A percentile compares a stretch with the other conserved stretches of the same genome.
These are phyloP conservation scores for Gracilariopsis chorda DNA, from an alignment of 23 red algal genomes.

Conservation along the genomic window DNA sequence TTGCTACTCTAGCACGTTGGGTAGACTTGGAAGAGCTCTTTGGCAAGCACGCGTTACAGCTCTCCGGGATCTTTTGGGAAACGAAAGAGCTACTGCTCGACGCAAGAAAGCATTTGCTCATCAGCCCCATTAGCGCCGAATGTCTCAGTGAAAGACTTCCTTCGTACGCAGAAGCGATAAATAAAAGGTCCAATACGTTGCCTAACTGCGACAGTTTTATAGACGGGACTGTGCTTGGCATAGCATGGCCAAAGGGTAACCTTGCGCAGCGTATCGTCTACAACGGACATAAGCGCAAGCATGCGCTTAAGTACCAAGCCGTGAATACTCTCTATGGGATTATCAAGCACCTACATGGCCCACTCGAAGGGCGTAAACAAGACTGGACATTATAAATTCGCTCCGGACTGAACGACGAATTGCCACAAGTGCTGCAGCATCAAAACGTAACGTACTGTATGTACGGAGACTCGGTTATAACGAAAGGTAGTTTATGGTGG, in stretches of 20 bases:
- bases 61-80: constrained; percentile 15
- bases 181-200: neutral
- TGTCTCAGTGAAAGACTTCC: neutral
- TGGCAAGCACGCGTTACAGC: neutral
- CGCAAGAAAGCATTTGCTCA: neutral
- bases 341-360: constrained; percentile 18
- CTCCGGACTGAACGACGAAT: neutral
- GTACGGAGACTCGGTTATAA: constrained; percentile 7
- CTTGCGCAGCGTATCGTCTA: neutral
- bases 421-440: neutral
- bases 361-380: constrained; percentile 15
- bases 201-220: neutral
- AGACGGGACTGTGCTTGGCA: constrained; percentile 31
- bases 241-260: neutral
- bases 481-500: neutral
- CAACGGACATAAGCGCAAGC: constrained; percentile 32
- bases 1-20: neutral
- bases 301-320: neutral
- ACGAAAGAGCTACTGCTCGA: neutral
- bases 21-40: neutral
- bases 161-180: neutral
- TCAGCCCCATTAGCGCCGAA: neutral
- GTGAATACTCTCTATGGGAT: neutral
- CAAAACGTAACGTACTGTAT: neutral
- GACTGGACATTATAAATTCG: constrained; percentile 30